Evolutionary conservation across 345 rosid species (phyloP), one percentile per base, ranked within the genome.

Genomic region (Corymbia maculata): DNA sequence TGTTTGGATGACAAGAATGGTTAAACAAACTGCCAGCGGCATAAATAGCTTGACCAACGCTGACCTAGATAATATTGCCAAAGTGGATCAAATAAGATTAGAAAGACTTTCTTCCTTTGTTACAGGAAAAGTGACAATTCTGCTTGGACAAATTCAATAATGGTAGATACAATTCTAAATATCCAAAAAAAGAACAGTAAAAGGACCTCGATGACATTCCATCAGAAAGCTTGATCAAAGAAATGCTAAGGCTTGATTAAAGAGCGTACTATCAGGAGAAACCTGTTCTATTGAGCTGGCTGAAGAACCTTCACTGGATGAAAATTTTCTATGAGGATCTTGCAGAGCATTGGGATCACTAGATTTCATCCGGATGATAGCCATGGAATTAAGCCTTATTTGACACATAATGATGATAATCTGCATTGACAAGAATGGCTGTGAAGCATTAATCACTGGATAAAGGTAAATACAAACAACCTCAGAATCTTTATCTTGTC

Each of bases 1-100:
- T 91, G 85, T 96, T 97, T 88, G 99, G 98, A 92, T 84, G 90
- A 94, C 99, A 97, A 88, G 98, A 96, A 92, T 97, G 99, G 90
- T 96, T 97, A 94, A 95, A 96, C 92, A 95, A 86, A 89, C 98
- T 96, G 89, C 95, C 99, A 87, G 89, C 90, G 87, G 55, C 88
- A 88, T 94, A 97, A 82, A 97, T 92, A 86, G 98, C 99, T 88
- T 93, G 98, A 80, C 98, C 99, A 88, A 94, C 97, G 88, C 94
- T 93, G 88, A 75, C 84, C 84, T 75, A 75, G 49, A 75, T 10
- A 75, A 75, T 19, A 75, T 75, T 22, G 95, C 94, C 96, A 95
- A 91, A 85, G 84, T 70, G 86, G 86, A 79, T 87, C 87, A 86
- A 90, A 86, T 51, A 68, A 89, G 52, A 88, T 75, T 86, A 84